Conservation (phyloP, 805 yeast genomes). For the Hemisphaericaspora nanyangensis region DNA sequence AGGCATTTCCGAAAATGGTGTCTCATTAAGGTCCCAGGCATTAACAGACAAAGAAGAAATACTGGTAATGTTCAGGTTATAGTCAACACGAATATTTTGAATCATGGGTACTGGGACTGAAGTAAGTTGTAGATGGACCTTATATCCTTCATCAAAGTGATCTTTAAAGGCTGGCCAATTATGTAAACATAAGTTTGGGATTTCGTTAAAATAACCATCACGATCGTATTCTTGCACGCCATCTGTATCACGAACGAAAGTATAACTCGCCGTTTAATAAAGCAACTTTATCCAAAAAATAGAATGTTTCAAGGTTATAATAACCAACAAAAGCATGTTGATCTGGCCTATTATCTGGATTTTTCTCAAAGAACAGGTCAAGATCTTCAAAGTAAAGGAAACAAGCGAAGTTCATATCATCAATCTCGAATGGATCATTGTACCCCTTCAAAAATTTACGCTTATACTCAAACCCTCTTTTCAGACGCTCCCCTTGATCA, state of each 20-base stretch:
- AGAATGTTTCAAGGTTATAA: neutral
- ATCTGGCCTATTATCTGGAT: neutral
- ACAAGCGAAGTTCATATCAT: neutral
- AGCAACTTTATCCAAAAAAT: neutral
- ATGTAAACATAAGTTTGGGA: neutral
- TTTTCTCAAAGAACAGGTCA: too few species aligned
- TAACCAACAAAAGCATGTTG: neutral
- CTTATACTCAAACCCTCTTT: too few species aligned
- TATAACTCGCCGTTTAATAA: neutral
- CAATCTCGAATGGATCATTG: neutral
- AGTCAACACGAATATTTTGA: neutral
- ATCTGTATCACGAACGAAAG: neutral
- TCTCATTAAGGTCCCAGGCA: neutral
- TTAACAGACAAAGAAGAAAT: neutral
- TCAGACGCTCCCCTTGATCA: too few species aligned
- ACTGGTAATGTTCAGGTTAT: neutral
- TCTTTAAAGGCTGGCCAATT: neutral
- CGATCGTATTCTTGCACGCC: neutral
- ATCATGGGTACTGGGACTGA: too few species aligned
- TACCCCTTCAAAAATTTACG: too few species aligned
- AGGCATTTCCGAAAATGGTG: too few species aligned
- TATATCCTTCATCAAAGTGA: neutral
- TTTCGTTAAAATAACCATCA: neutral
- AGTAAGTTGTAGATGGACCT: neutral
- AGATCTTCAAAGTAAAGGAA: neutral